These are phyloP conservation scores for Eremothecium sinecaudum DNA, from an alignment of 1,139 yeast genomes.

Conservation along the genomic window DNA sequence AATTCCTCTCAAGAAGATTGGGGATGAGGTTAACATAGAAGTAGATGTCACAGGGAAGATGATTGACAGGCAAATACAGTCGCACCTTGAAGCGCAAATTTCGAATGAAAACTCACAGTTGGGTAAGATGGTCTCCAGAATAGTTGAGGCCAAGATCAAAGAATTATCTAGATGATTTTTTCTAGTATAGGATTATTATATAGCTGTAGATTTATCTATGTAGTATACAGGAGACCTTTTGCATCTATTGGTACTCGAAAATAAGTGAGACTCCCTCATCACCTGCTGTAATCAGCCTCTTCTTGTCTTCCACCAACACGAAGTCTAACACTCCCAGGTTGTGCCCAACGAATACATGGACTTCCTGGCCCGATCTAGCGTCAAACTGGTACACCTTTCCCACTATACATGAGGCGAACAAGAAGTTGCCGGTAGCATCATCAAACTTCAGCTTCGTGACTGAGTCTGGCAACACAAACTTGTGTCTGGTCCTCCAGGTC, in stretches of 20 bases:
- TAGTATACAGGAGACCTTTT: neutral
- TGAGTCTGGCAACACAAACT: conserved; percentile 65
- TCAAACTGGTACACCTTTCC: conserved; percentile 86
- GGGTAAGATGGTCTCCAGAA: conserved; percentile 15
- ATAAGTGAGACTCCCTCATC: conserved; percentile 92
- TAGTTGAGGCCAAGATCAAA: conserved; percentile 21
- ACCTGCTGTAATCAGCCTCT: conserved; percentile 83
- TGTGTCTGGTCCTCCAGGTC: conserved; percentile 78
- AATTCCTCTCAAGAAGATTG: conserved; percentile 53
- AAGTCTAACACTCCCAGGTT: conserved; percentile 90
- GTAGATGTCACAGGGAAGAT: conserved; percentile 91
- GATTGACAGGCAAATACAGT: conserved; percentile 72
- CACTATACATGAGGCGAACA: conserved; percentile 72
- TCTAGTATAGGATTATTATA: neutral
- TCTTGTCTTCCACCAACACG: conserved; percentile 51
- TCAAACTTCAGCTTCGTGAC: conserved; percentile 72
- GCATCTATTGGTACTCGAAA: conserved; percentile 33
- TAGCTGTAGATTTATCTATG: neutral
- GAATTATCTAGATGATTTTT: conserved; percentile 27
- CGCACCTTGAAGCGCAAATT: conserved; percentile 48
- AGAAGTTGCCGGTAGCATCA: conserved; percentile 40
- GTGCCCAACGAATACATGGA: conserved; percentile 81
- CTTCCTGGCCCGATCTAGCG: conserved; percentile 73
- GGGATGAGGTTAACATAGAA: conserved; percentile 73
- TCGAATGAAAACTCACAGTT: conserved; percentile 29